These are phyloP conservation scores for Saccharum hybrid DNA, from an alignment of 202 grass and related monocot species.

Conservation along the genomic window DNA sequence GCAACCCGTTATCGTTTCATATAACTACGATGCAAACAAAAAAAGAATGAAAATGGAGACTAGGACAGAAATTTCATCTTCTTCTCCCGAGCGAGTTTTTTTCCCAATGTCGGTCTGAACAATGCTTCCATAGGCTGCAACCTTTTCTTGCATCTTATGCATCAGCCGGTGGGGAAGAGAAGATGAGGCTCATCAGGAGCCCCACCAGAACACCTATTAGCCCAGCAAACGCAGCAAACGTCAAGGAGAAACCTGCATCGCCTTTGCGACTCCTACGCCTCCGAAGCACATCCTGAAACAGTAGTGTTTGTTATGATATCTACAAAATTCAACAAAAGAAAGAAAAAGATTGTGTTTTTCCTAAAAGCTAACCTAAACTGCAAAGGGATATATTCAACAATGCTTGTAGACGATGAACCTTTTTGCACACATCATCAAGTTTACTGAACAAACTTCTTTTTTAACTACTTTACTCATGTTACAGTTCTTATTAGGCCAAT, in stretches of 20 bases:
- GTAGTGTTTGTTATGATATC: background rate
- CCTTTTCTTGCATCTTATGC: conserved; percentile 48
- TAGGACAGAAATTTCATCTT: background rate
- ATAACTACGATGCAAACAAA: conserved; percentile 45
- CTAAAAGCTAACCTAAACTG: background rate
- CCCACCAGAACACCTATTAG: conserved; percentile 81
- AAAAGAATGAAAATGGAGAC: conserved; percentile 42
- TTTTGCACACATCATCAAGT: background rate
- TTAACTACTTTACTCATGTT: background rate
- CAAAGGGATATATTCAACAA: background rate
- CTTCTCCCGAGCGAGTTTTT: background rate
- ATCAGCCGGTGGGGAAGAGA: conserved; percentile 48
- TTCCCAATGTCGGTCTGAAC: background rate
- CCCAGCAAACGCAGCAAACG: conserved; percentile 75
- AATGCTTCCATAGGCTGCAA: conserved; percentile 20
- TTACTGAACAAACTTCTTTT: background rate
- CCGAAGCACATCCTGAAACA: conserved; percentile 82
- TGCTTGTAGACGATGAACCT: background rate
- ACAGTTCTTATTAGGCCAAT: background rate
- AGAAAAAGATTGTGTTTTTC: background rate
- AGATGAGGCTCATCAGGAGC: conserved; percentile 78
- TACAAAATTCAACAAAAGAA: background rate
- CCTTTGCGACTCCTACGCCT: conserved; percentile 74
- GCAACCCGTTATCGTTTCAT: conserved; percentile 22
- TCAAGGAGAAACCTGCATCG: conserved; percentile 72